Percentiles rank a stretch among this genome's conserved stretches.
These are phyloP conservation scores for Cercospora nicotianae DNA, from an alignment of 2,329 filamentous ascomycete species.

Conservation along the genomic window DNA sequence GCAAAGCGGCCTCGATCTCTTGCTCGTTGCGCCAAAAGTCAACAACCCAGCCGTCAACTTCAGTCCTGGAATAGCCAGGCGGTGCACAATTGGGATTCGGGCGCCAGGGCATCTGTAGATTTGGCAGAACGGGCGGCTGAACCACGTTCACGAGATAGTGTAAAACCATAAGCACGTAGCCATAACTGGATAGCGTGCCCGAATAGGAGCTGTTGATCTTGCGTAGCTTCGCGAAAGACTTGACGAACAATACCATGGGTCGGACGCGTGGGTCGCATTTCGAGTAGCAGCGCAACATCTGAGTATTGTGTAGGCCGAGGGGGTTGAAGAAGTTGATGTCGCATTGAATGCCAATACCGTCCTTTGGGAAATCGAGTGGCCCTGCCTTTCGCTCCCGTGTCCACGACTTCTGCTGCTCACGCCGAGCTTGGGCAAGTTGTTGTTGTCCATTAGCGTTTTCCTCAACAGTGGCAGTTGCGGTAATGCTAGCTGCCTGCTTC, in stretches of 20 bases:
- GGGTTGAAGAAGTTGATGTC: slow-evolving; percentile 91
- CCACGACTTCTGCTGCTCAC: slow-evolving; percentile 39
- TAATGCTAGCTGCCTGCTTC: neutral
- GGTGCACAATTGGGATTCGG: slow-evolving; percentile 40
- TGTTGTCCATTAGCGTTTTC: neutral
- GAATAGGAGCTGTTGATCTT: slow-evolving; percentile 85
- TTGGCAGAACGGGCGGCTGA: slow-evolving; percentile 77
- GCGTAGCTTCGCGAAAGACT: slow-evolving; percentile 83
- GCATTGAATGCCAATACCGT: slow-evolving; percentile 77
- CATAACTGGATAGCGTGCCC: slow-evolving; percentile 84
- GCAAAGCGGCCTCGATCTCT: slow-evolving; percentile 64
- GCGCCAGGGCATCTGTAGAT: slow-evolving; percentile 65
- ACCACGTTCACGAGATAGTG: slow-evolving; percentile 86
- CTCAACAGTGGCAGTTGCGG: neutral
- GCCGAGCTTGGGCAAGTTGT: slow-evolving; percentile 11
- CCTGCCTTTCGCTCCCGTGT: slow-evolving; percentile 49
- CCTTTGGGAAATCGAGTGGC: slow-evolving; percentile 73
- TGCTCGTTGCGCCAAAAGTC: slow-evolving; percentile 76
- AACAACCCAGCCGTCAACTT: slow-evolving; percentile 61
- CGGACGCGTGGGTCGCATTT: slow-evolving; percentile 74
- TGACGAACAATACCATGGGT: slow-evolving; percentile 79
- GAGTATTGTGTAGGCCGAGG: slow-evolving; percentile 79
- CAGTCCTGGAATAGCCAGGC: slow-evolving; percentile 27
- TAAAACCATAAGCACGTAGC: slow-evolving; percentile 87
- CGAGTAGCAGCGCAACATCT: slow-evolving; percentile 79